phyloP scores from a whole-genome alignment of 768 basidiomycete species.

The Phlegmacium glaucopus region DNA sequence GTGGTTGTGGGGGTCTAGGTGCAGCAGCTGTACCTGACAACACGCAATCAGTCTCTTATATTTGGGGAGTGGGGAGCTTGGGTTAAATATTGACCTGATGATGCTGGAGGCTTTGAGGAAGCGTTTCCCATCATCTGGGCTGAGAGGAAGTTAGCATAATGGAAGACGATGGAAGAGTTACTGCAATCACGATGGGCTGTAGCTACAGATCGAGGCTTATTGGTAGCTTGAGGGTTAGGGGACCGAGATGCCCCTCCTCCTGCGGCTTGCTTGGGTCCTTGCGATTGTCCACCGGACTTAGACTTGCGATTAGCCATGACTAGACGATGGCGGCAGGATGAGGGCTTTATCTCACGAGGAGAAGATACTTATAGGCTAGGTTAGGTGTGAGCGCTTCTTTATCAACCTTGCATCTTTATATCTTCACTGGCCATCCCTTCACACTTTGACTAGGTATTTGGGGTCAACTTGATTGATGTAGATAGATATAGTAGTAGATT shows the following conservation, averaged over 20 bases:
- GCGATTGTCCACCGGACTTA: conserved; percentile 12
- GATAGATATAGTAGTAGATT: not conserved
- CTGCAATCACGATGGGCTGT: conserved; percentile 10
- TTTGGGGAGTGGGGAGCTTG: conserved; percentile 6
- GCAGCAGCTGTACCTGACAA: conserved; percentile 13
- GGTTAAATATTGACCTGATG: conserved; percentile 9
- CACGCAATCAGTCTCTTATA: conserved; percentile 10
- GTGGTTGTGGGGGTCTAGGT: conserved; percentile 13
- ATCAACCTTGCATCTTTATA: too few relatives aligned
- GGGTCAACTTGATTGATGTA: too few relatives aligned
- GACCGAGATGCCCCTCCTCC: conserved; percentile 14
- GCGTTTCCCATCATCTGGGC: conserved; percentile 8
- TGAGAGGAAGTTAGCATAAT: conserved; percentile 11
- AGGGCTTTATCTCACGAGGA: conserved; percentile 9
- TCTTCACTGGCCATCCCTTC: too few relatives aligned
- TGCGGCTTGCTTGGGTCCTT: conserved; percentile 12
- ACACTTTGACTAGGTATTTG: too few relatives aligned
- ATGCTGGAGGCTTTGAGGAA: conserved; percentile 10
- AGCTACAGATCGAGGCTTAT: conserved; percentile 13
- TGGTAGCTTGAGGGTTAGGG: conserved; percentile 14
- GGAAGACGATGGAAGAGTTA: conserved; percentile 11
- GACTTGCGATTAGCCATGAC: conserved; percentile 11
- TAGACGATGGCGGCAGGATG: conserved; percentile 7
- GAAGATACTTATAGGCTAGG: conserved; percentile 9
- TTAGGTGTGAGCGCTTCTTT: too few relatives aligned